Base-by-base conservation (phyloP, 176 grass and related monocot species). In the Ensete glaucum region DNA sequence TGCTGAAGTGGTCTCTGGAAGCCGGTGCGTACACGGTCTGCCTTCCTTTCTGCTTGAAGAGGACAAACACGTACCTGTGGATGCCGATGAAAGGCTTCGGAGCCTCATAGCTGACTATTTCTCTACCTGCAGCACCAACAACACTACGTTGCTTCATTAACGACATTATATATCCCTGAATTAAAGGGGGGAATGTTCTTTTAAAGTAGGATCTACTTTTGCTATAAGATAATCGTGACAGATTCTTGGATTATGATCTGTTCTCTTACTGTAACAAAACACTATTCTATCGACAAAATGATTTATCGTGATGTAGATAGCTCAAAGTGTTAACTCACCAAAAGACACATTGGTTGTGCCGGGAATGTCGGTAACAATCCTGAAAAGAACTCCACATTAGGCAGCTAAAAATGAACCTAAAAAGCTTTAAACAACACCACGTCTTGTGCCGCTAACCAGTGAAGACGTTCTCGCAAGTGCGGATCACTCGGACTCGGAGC, bases 401-500 rank as follows among this genome's bases (percentile, higher is more conserved):
- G 11, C 7, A 68, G 66, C 4, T 11, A 69, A 43, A 43, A 43
- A 43, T 43, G 34, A 43, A 43, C 34, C 34, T 43, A 43, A 43
- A 43, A 43, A 43, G 34, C 3, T 43, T 43, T 43, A 43, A 43
- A 43, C 4, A 43, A 43, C 34, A 0, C 34, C 34, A 6, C 34
- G 34, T 43, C 4, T 43, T 6, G 34, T 43, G 34, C 34, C 5
- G 34, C 34, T 43, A 43, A 98, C 94, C 94, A 98, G 56, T 98
- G 94, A 57, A 98, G 87, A 52, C 89, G 90, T 82, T 98, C 94
- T 85, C 90, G 73, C 53, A 82, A 83, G 81, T 98, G 88, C 34
- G 94, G 94, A 75, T 98, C 94, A 74, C 94, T 93, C 11, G 94
- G 90, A 23, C 94, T 88, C 67, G 94, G 94, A 60, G 90, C 94